phyloP scores from a whole-genome alignment of 2,329 filamentous ascomycete species.

The Tolypocladium nubicola region DNA sequence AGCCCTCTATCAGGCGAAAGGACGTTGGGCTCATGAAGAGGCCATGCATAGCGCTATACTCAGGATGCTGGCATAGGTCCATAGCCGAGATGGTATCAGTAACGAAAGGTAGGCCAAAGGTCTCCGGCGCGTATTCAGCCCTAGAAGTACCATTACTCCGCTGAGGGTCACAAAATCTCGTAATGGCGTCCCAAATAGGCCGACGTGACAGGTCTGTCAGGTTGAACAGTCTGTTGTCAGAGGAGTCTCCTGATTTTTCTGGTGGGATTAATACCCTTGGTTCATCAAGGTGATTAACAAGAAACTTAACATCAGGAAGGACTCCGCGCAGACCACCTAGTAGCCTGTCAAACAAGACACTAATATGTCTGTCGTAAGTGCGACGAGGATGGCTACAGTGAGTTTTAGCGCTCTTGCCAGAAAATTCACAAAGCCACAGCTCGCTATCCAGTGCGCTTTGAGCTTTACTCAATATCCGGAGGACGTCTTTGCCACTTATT shows the following conservation, averaged over 20 bases:
- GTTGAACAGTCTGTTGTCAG: constrained; percentile 9
- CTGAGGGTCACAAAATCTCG: constrained; percentile 1
- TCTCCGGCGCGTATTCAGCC: constrained; percentile 13
- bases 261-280: constrained; percentile 26
- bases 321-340: constrained; percentile 11
- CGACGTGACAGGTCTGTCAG: constrained; percentile 15
- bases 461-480: constrained; percentile 11
- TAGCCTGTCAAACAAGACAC: constrained; percentile 19
- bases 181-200: constrained; percentile 21
- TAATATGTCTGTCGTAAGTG: constrained; percentile 22
- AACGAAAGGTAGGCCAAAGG: constrained; percentile 24
- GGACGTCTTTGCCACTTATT: constrained; percentile 23
- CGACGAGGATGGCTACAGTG: constrained; percentile 23
- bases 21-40: constrained; percentile 32
- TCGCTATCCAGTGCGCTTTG: constrained; percentile 16
- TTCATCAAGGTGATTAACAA: constrained; percentile 39
- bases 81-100: constrained; percentile 12
- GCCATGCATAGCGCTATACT: constrained; percentile 32
- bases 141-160: rapidly evolving
- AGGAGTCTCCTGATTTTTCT: background rate
- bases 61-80: constrained; percentile 33
- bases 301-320: constrained; percentile 27
- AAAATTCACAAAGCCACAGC: constrained; percentile 26
- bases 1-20: constrained; percentile 25
- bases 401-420: constrained; percentile 12